phyloP scores from a whole-genome alignment of 2,329 filamentous ascomycete genomes.

The Colletotrichum tropicale region DNA sequence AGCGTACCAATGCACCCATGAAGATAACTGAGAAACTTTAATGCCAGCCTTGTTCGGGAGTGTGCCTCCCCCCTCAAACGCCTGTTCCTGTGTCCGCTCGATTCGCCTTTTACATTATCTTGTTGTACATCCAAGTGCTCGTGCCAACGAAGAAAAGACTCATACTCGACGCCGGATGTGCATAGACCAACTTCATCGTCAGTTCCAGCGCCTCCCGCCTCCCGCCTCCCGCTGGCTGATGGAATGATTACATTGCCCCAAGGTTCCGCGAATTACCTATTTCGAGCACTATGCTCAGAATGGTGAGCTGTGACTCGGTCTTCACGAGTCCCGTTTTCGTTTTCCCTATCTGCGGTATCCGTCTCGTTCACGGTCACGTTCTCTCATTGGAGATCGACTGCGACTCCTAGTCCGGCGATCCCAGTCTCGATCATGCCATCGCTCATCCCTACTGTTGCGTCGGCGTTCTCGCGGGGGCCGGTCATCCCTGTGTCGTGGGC shows the following conservation, averaged over 20 bases:
- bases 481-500: slow-evolving; percentile 29
- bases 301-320: not conserved
- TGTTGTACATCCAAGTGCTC: not conserved
- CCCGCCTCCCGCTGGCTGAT: not conserved
- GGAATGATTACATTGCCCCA: not conserved
- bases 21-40: slow-evolving; percentile 1
- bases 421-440: slow-evolving; percentile 38
- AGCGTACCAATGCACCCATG: not conserved
- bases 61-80: slow-evolving; percentile 5
- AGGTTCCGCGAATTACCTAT: not conserved
- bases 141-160: not conserved
- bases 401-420: slow-evolving; percentile 45
- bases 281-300: not conserved
- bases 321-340: not conserved
- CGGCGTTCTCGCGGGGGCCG: slow-evolving; percentile 27
- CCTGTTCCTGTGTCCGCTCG: slow-evolving; percentile 6
- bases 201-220: not conserved
- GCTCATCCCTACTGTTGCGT: slow-evolving; percentile 27
- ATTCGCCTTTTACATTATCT: not conserved
- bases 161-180: not conserved
- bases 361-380: slow-evolving; percentile 46
- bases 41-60: slow-evolving; percentile 10
- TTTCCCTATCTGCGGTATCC: slow-evolving; percentile 51
- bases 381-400: slow-evolving; percentile 41
- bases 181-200: not conserved